Conservation (phyloP, 805 yeast genomes). For the Candida xiaguanensis region DNA sequence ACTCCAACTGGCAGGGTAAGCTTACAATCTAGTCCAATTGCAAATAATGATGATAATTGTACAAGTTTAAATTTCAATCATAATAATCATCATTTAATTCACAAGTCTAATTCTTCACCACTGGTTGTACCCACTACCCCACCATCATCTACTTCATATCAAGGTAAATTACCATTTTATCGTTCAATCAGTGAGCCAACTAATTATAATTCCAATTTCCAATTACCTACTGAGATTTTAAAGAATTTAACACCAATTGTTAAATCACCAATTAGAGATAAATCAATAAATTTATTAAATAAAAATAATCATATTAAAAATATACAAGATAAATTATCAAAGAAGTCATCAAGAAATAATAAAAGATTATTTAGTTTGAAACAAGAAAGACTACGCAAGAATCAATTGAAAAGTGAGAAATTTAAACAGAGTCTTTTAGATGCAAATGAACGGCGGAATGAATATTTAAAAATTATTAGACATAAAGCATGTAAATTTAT, state of each 20-base stretch:
- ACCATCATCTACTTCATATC: neutral
- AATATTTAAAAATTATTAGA: conserved; percentile 7
- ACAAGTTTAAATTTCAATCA: too few relatives aligned
- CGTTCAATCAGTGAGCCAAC: conserved; percentile 3
- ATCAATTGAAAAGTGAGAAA: neutral
- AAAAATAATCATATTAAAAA: conserved; percentile 5
- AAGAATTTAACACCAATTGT: conserved; percentile 8
- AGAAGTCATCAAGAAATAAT: neutral
- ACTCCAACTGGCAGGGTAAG: too few relatives aligned
- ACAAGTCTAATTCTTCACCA: conserved; percentile 1
- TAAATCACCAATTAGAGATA: neutral
- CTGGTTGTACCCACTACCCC: neutral
- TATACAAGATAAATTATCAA: conserved; percentile 2
- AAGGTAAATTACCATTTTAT: conserved; percentile 1
- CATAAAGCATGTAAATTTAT: conserved; percentile 5
- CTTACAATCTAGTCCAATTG: too few relatives aligned
- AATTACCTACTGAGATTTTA: conserved; percentile 7
- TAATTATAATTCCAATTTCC: conserved; percentile 2
- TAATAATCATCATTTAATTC: neutral
- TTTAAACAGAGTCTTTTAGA: conserved; percentile 2
- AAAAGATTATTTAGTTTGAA: conserved; percentile 1
- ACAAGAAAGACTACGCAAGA: neutral
- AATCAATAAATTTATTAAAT: neutral
- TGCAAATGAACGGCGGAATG: conserved; percentile 6
- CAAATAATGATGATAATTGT: too few relatives aligned